Evolutionary conservation across 805 yeast species (phyloP).

Genomic region (Schizosaccharomyces osmophilus): DNA sequence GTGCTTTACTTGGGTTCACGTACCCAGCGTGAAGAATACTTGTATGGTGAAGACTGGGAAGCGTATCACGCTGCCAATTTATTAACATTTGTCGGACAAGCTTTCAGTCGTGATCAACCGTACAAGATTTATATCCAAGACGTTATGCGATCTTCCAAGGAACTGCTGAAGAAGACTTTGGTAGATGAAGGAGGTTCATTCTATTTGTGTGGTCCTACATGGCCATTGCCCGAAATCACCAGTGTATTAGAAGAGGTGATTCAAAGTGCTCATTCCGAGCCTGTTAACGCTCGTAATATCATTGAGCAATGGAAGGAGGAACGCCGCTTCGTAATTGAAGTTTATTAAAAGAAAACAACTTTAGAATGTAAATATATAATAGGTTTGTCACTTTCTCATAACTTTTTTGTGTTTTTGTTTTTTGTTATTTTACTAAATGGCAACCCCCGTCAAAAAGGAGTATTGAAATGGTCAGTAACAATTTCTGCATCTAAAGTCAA

Average conservation of each 20-base stretch:
- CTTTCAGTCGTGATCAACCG: slow-evolving; percentile 92
- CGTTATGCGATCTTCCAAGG: slow-evolving; percentile 54
- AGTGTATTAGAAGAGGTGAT: slow-evolving; percentile 69
- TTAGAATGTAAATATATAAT: no score
- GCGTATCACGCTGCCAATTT: slow-evolving; percentile 81
- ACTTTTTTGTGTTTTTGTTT: no score
- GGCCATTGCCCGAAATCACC: slow-evolving; percentile 96
- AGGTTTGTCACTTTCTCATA: no score
- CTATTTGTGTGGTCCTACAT: slow-evolving; percentile 94
- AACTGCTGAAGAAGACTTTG: slow-evolving; percentile 54
- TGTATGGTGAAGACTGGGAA: slow-evolving; percentile 85
- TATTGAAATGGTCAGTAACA: no score
- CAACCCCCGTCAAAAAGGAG: no score
- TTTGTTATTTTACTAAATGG: no score
- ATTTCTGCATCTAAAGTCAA: no score
- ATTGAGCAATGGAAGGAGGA: slow-evolving; percentile 85
- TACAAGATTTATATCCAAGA: slow-evolving; percentile 89
- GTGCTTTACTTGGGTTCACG: slow-evolving; percentile 80
- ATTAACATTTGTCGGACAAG: slow-evolving; percentile 87
- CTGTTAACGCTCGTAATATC: slow-evolving; percentile 46
- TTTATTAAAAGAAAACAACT: slow-evolving; percentile 26
- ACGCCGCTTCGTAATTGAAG: slow-evolving; percentile 81
- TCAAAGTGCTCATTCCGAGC: slow-evolving; percentile 34
- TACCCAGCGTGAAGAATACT: slow-evolving; percentile 82
- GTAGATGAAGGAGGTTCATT: slow-evolving; percentile 61